phyloP scores from a whole-genome alignment of 2,329 filamentous ascomycete species.

The Hymenoscyphus albidus region DNA sequence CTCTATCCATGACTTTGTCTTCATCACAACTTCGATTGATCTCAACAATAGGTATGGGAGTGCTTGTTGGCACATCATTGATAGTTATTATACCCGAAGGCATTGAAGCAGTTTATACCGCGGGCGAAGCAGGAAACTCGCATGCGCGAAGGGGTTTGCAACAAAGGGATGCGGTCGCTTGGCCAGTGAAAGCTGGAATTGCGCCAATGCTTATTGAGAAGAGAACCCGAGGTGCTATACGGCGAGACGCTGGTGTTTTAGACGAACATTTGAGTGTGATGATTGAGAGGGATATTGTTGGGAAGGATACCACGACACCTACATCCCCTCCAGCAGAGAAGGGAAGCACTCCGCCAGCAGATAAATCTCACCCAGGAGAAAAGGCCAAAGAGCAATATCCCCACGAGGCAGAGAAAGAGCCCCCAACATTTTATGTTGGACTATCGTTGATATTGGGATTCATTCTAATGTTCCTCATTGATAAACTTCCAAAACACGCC shows the following conservation, averaged over 20 bases:
- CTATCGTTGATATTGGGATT: slow-evolving; percentile 85
- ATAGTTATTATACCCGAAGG: slow-evolving; percentile 98
- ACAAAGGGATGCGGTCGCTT: slow-evolving; percentile 6
- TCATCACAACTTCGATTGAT: slow-evolving; percentile 83
- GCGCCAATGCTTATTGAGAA: slow-evolving; percentile 1
- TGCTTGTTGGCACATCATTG: slow-evolving; percentile 89
- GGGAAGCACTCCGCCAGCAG: slow-evolving; percentile 14
- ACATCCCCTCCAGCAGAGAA: slow-evolving; percentile 10
- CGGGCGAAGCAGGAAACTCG: slow-evolving; percentile 36
- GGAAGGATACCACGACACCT: not conserved
- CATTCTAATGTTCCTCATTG: slow-evolving; percentile 94
- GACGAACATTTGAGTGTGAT: slow-evolving; percentile 13
- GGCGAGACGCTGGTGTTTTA: slow-evolving; percentile 7
- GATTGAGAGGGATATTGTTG: slow-evolving; percentile 10
- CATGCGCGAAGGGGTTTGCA: slow-evolving; percentile 23
- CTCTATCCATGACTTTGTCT: slow-evolving; percentile 82
- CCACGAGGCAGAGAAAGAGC: slow-evolving; percentile 38
- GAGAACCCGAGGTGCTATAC: not conserved
- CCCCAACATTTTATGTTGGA: slow-evolving; percentile 75
- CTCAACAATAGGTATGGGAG: slow-evolving; percentile 87
- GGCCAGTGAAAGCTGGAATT: slow-evolving; percentile 5
- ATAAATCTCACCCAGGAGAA: slow-evolving; percentile 5
- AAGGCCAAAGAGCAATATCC: slow-evolving; percentile 35
- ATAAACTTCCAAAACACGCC: slow-evolving; percentile 74
- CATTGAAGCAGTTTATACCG: slow-evolving; percentile 78